Evolutionary conservation across 768 basidiomycete genomes (phyloP).

Genomic region (Xerocomellus chrysenteron): DNA sequence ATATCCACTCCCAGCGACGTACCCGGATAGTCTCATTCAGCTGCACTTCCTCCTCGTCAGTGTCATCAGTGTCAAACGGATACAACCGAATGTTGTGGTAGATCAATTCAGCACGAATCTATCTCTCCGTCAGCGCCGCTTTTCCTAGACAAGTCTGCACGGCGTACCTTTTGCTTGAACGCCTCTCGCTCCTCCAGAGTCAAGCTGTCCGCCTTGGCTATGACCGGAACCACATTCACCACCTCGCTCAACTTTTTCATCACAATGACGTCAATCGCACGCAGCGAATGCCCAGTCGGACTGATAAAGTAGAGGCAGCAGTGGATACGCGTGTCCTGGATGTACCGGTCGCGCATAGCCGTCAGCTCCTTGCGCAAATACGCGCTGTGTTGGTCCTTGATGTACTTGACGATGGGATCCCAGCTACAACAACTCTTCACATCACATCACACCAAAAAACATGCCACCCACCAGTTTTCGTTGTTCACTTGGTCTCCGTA

Average conservation of each 20-base stretch:
- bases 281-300: conserved; percentile 96
- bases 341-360: conserved; percentile 97
- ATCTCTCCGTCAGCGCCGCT: conserved; percentile 11
- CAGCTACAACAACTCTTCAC: conserved; percentile 55
- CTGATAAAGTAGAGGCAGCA: conserved; percentile 98
- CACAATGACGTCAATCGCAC: conserved; percentile 96
- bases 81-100: conserved; percentile 93
- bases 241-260: conserved; percentile 99
- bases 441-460: neutral
- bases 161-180: conserved; percentile 86
- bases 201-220: conserved; percentile 95
- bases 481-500: conserved; percentile 99
- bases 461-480: conserved; percentile 79
- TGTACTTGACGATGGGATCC: conserved; percentile 99
- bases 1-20: conserved; percentile 28
- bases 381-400: conserved; percentile 98
- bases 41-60: conserved; percentile 87
- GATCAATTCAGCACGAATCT: conserved; percentile 92
- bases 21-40: conserved; percentile 91
- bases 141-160: neutral
- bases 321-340: conserved; percentile 98
- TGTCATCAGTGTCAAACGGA: conserved; percentile 96
- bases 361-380: conserved; percentile 99
- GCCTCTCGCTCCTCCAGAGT: conserved; percentile 88
- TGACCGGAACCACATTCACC: conserved; percentile 99